These are phyloP conservation scores for Acer negundo DNA, from an alignment of 345 rosid species.

Conservation along the genomic window DNA sequence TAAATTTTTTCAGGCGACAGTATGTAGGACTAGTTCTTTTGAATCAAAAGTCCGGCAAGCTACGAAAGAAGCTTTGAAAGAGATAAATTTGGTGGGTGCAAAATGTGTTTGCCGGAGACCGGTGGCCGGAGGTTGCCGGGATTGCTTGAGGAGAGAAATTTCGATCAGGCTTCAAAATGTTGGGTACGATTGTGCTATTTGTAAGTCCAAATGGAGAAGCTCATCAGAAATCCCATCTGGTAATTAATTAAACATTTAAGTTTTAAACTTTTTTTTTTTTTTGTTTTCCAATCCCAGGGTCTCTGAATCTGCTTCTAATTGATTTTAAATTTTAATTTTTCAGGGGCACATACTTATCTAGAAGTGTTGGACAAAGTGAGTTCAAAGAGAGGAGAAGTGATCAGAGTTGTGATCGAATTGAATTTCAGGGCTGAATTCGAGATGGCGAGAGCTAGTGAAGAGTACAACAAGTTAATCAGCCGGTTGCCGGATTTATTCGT, in stretches of 20 bases:
- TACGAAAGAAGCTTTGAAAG: constrained; percentile 54
- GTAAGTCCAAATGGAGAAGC: constrained; percentile 87
- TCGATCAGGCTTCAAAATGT: constrained; percentile 50
- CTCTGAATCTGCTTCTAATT: neutral
- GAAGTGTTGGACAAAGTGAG: constrained; percentile 60
- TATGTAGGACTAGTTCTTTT: constrained; percentile 57
- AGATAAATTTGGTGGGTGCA: constrained; percentile 30
- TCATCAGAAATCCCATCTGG: constrained; percentile 69
- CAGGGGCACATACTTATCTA: constrained; percentile 69
- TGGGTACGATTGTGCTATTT: constrained; percentile 60
- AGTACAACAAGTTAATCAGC: constrained; percentile 51
- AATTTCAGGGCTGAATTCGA: constrained; percentile 78
- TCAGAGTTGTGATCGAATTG: constrained; percentile 67
- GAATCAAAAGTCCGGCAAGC: constrained; percentile 72
- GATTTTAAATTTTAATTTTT: neutral
- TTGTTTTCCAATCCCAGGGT: neutral
- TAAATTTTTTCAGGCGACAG: constrained; percentile 52
- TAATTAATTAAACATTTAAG: constrained; percentile 30
- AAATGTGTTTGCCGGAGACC: constrained; percentile 54
- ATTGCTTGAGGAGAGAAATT: constrained; percentile 55
- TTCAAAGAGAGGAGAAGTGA: constrained; percentile 46
- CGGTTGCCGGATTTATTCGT: constrained; percentile 69
- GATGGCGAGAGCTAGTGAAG: constrained; percentile 72
- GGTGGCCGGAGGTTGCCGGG: constrained; percentile 56
- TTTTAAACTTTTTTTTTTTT: neutral